A percentile compares a stretch with the other conserved stretches of the same genome.
These are phyloP conservation scores for Diatrype stigma DNA, from an alignment of 2,329 filamentous ascomycete genomes.

Conservation along the genomic window DNA sequence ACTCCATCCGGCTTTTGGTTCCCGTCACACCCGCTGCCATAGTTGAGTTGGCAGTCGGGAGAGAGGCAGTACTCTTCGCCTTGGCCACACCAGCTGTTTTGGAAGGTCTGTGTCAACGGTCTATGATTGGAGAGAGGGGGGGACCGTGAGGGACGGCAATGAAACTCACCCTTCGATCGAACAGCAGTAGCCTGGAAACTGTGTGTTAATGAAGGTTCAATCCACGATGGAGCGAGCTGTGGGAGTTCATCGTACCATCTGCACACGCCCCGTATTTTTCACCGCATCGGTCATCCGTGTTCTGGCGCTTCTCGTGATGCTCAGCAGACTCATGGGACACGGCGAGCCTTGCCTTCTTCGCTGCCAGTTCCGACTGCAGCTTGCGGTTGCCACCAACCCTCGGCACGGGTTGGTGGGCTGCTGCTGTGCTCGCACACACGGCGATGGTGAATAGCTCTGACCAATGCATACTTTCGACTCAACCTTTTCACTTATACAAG, in stretches of 20 bases:
- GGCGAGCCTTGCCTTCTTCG: neutral
- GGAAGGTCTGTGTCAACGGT: constrained; percentile 14
- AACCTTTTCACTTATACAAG: too few species aligned
- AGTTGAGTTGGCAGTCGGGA: constrained; percentile 33
- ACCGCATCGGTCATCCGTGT: neutral
- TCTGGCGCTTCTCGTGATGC: neutral
- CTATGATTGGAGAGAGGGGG: neutral
- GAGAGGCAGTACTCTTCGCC: constrained; percentile 23
- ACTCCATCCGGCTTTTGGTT: constrained; percentile 40
- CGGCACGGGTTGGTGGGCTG: neutral
- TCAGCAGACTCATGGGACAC: neutral
- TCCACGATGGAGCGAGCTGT: neutral
- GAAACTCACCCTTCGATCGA: constrained; percentile 26
- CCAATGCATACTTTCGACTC: too few species aligned
- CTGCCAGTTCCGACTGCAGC: neutral
- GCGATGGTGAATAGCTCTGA: neutral
- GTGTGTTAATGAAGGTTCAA: neutral
- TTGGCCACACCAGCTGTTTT: constrained; percentile 23
- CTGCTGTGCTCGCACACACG: neutral
- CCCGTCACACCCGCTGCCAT: constrained; percentile 44
- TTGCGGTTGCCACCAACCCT: neutral
- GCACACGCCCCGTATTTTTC: neutral
- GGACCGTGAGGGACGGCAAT: neutral
- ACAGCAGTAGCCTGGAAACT: constrained; percentile 23
- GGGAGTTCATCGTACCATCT: neutral